These are phyloP conservation scores for Ochromonas danica DNA, from an alignment of 108 stramenopile species.

Conservation along the genomic window DNA sequence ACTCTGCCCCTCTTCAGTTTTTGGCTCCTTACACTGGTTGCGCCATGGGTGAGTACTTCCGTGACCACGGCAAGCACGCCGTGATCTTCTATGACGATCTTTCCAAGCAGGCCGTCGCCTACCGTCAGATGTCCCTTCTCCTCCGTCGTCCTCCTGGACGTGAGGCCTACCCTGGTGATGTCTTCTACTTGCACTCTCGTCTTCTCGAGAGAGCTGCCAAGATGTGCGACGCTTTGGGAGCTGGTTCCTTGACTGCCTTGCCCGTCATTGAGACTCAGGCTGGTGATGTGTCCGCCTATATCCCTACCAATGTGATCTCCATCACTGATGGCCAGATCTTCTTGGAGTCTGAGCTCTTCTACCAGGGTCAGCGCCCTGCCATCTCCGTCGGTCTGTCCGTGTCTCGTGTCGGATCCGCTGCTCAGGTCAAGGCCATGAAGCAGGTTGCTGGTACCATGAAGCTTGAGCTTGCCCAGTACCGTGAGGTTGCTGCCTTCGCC, in stretches of 20 bases:
- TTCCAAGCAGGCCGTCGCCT: constrained; percentile 97
- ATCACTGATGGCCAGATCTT: constrained; percentile 99
- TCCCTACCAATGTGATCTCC: constrained; percentile 99
- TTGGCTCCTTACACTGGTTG: constrained; percentile 98
- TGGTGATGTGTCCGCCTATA: constrained; percentile 99
- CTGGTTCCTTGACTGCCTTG: constrained; percentile 97
- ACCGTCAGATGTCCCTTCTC: constrained; percentile 99
- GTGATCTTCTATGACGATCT: constrained; percentile 99
- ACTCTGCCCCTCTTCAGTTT: constrained; percentile 98
- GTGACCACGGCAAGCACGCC: constrained; percentile 98
- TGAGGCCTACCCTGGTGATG: constrained; percentile 99
- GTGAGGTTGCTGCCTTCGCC: constrained; percentile 99
- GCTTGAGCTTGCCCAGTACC: constrained; percentile 99
- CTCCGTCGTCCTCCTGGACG: constrained; percentile 99
- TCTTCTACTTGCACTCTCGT: constrained; percentile 99
- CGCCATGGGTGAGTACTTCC: constrained; percentile 99
- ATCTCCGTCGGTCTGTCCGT: constrained; percentile 99
- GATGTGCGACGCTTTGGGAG: constrained; percentile 91
- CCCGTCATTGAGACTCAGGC: constrained; percentile 99
- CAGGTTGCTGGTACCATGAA: constrained; percentile 99
- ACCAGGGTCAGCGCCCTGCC: constrained; percentile 99
- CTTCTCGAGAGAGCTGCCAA: constrained; percentile 99
- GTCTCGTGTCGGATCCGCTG: constrained; percentile 98
- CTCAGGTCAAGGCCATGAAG: constrained; percentile 99
- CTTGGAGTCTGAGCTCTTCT: constrained; percentile 98